Evolutionary conservation across 106 monocot species (phyloP), one percentile per base, ranked within the genome.

Genomic region (Apostasia ramifera): DNA sequence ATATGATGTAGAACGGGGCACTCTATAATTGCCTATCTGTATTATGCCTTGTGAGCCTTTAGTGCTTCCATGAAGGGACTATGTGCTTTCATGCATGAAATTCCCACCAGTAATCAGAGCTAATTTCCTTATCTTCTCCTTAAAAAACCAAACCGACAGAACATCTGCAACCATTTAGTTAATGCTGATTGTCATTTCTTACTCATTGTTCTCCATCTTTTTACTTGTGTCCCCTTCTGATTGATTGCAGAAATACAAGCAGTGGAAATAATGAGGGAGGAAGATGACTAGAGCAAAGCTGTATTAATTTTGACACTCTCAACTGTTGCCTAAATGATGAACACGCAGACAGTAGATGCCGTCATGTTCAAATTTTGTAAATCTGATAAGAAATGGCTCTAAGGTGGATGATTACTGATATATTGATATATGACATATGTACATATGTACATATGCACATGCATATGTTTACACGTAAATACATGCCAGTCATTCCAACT

Each of bases 31-130:
- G 1, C 26, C 47, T 65, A 2, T 62, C 26, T 26, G 26, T 26
- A 26, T 65, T 65, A 56, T 56, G 65, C 13, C 47, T 48, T 47
- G 48, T 65, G 13, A 26, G 65, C 37, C 48, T n/a, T 8, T 65
- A 1, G 15, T 26, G 26, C 26, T 26, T 48, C 65, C n/a, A 2
- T 8, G 44, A 65, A 65, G 14, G n/a, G 26, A 26, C 64, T 47
- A 4, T 1, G 1, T 7, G 44, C 3, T 42, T 44, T 61, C 40
- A 37, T 61, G 37, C 61, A 4, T 45, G 42, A 10, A 63, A 26
- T 63, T 8, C 13, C 43, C 26, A 3, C 3, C 13, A 5, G 12
- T 62, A 44, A 10, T 44, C 40, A 62, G 3, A 8, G 62, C 1
- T 44, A 62, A 43, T 62, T 10, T 44, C 44, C 10, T 62, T 1